Evolutionary conservation across 352 stramenopile species (phyloP).

Genomic region (Phytophthora tentaculata): DNA sequence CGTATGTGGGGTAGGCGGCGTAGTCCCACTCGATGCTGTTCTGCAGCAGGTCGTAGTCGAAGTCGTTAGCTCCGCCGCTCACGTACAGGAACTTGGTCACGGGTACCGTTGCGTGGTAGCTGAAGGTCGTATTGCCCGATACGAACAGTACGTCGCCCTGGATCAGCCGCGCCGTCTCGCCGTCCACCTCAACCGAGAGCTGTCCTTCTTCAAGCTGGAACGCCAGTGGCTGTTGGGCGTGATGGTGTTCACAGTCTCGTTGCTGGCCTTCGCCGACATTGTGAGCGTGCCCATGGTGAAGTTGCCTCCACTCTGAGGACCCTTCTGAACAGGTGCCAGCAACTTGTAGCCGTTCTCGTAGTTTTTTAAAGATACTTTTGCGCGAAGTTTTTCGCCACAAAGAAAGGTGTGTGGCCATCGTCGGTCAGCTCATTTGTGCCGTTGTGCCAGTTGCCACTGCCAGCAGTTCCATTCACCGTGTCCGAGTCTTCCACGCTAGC

Average conservation of each 20-base stretch:
- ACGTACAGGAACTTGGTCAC: conserved; percentile 70
- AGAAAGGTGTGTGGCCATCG: conserved; percentile 55
- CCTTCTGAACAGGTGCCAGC: conserved; percentile 54
- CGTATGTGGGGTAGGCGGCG: conserved; percentile 50
- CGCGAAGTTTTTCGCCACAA: conserved; percentile 62
- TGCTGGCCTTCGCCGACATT: conserved; percentile 50
- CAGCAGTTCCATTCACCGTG: conserved; percentile 47
- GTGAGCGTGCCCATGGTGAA: conserved; percentile 67
- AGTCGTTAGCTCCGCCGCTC: conserved; percentile 50
- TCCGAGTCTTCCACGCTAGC: conserved; percentile 52
- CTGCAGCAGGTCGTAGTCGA: conserved; percentile 52
- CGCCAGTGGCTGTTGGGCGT: conserved; percentile 53
- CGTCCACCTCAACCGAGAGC: conserved; percentile 46
- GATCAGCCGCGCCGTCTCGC: conserved; percentile 50
- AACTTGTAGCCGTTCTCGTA: conserved; percentile 59
- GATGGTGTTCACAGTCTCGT: conserved; percentile 46
- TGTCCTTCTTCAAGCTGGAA: conserved; percentile 61
- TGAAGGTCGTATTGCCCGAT: conserved; percentile 49
- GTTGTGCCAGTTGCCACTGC: conserved; percentile 60
- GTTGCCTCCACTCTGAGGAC: conserved; percentile 54
- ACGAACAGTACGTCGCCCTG: conserved; percentile 60
- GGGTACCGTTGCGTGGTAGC: conserved; percentile 54
- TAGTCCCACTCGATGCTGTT: conserved; percentile 55
- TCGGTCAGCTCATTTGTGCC: conserved; percentile 49
- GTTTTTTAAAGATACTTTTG: conserved; percentile 71